Evolutionary conservation across 1,139 yeast genomes (phyloP), one percentile per base, ranked within the genome.

Genomic region (Yamadazyma oceani): DNA sequence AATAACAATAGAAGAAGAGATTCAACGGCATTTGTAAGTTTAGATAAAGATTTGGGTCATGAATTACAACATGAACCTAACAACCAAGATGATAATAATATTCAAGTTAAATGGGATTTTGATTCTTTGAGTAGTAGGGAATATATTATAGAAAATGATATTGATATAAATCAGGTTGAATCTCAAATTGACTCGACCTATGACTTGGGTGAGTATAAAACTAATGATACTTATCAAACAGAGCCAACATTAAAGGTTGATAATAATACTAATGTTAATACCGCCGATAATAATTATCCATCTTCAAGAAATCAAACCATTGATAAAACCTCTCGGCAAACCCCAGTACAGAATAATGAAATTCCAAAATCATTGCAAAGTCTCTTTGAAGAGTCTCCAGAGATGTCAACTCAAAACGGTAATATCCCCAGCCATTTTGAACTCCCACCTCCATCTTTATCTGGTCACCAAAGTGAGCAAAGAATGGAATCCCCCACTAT

Each of bases 91-190:
- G 67, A 61, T 25, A 63, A 59, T 27, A 68, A 66, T 32, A 63
- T 77, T n/a, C 87, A 79, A 46, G 80, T 83, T n/a, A 83, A 83
- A 58, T 86, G 95, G 95, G 95, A 85, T 60, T 86, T 86, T 51
- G 94, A 85, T 57, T 83, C 92, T 1, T 62, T 85, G 41, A 81
- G 84, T 52, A 77, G 86, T 35, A 73, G 79, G 27, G 90, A 84
- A 48, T 84, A 83, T 53, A 82, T 85, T 38, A 62, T 80, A 37
- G 88, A 84, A 39, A 81, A 80, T 55, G 84, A 80, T 37, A 75
- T 78, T 36, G 73, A 76, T 44, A 48, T 76, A 24, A 73, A 67
- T 35, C 71, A 71, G 32, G 76, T 76, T 22, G 71, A 69, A 33
- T 70, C 66, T 5, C 52, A 52, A 19, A 46, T 55, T 41, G 68